These are phyloP conservation scores for Avena sativa DNA, from an alignment of 176 grass and related monocot species.

Conservation along the genomic window DNA sequence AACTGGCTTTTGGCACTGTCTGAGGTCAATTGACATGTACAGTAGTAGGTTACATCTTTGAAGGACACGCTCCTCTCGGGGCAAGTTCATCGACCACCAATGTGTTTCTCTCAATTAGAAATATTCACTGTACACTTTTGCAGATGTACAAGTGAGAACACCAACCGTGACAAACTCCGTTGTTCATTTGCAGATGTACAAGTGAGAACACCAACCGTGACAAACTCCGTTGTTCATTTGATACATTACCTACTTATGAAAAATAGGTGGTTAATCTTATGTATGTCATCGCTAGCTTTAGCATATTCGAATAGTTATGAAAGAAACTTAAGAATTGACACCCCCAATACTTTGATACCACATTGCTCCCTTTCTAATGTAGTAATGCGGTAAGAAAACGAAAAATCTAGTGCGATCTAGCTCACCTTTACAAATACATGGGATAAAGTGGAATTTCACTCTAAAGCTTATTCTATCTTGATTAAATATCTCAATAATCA, in stretches of 20 bases:
- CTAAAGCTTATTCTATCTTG: background rate
- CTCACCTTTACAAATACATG: background rate
- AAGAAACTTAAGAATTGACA: background rate
- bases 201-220: too few species aligned
- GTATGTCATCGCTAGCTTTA: background rate
- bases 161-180: too few species aligned
- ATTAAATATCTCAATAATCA: background rate
- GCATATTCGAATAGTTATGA: background rate
- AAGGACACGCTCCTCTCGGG: background rate
- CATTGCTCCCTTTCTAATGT: background rate
- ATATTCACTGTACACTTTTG: too few species aligned
- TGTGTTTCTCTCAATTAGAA: background rate
- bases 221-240: too few species aligned
- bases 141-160: too few species aligned
- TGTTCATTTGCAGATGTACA: too few species aligned
- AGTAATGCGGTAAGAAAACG: background rate
- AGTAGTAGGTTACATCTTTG: background rate
- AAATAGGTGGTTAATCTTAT: background rate
- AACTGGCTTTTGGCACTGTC: too few species aligned
- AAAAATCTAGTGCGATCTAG: background rate
- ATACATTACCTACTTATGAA: background rate
- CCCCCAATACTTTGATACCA: background rate
- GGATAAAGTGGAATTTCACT: background rate
- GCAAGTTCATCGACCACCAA: background rate
- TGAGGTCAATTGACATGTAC: too few species aligned